Base-by-base conservation (phyloP, 2,329 filamentous ascomycete species). In the Beauveria sp. region DNA sequence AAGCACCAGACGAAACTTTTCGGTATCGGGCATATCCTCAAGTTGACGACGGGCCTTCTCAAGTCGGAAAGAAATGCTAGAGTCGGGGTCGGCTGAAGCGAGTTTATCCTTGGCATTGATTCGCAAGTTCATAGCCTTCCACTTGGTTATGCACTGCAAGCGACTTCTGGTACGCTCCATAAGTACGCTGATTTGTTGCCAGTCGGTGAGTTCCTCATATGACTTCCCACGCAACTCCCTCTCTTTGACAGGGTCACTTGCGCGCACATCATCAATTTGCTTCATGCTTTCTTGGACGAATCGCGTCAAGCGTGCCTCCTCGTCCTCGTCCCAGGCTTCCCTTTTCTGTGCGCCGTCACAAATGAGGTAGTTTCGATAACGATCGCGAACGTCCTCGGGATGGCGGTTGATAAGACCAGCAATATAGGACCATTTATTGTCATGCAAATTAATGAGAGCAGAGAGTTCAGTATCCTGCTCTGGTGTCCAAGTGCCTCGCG, bases 131-230 rank as follows among this genome's bases (percentile, higher is more conserved):
- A 77, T 70, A 8, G 73, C 65, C 63, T 81, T 83, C 86, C 87
- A 91, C 69, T 92, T 91, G 28, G 79, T 78, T 28, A 81, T 78
- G 69, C 88, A 91, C 70, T 90, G 87, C 26, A 89, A 78, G 3
- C 86, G 81, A 63, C 82, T 88, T 50, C 89, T 79, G 9, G 78
- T 84, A 53, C 78, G 76, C 16, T 75, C 78, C 82, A 92, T 86
- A 59, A 79, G 78, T 63, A 83, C 75, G 66, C 85, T 87, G 26
- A 92, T 83, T 9, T 77, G 71, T 55, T 81, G 76, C 88, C 88
- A 92, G 67, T 88, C 83, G 63, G 91, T 78, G 38, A 85, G 72
- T 20, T 78, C 74, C 63, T 83, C 80, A 49, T 83, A 78, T 1
- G 77, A 70, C 18, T 75, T 73, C n/a, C 72, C 70, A 3, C 74